phyloP scores from a whole-genome alignment of 1,284 basidiomycete species.

The Caloboletus inedulis region DNA sequence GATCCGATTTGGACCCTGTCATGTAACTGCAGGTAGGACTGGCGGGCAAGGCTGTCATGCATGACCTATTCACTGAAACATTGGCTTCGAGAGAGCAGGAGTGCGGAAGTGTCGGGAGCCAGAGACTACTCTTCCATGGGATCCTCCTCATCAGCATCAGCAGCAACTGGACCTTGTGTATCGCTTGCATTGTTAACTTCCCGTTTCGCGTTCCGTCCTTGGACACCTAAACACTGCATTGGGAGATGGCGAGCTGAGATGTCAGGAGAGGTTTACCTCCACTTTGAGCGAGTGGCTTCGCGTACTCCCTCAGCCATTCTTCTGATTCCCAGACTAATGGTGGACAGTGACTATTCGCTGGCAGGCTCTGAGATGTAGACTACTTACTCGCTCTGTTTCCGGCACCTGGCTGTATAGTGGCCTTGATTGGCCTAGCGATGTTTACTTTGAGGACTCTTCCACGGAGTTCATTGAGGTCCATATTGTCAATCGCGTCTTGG shows the following conservation, averaged over 20 bases:
- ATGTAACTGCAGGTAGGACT: neutral
- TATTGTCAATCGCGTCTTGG: conserved; percentile 85
- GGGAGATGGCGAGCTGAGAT: conserved; percentile 12
- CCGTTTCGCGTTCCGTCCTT: conserved; percentile 43
- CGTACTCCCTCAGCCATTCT: conserved; percentile 73
- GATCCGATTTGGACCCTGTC: neutral
- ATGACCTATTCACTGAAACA: neutral
- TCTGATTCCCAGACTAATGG: conserved; percentile 81
- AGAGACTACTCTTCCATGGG: conserved; percentile 58
- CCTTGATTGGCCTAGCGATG: conserved; percentile 70
- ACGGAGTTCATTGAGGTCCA: conserved; percentile 78
- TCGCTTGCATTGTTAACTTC: conserved; percentile 16
- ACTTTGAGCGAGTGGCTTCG: conserved; percentile 67
- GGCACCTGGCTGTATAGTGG: conserved; percentile 51
- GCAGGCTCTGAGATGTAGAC: neutral
- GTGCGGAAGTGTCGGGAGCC: neutral
- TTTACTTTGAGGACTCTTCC: conserved; percentile 77
- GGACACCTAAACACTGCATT: conserved; percentile 45
- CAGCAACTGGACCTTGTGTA: conserved; percentile 23
- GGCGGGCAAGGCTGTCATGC: neutral
- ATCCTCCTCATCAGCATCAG: conserved; percentile 41
- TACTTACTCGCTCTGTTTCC: conserved; percentile 72
- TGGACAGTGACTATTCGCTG: conserved; percentile 7
- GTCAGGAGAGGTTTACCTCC: conserved; percentile 50
- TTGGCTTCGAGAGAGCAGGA: neutral